phyloP scores from a whole-genome alignment of 2,329 filamentous ascomycete genomes.

The Diaporthe nobilis region DNA sequence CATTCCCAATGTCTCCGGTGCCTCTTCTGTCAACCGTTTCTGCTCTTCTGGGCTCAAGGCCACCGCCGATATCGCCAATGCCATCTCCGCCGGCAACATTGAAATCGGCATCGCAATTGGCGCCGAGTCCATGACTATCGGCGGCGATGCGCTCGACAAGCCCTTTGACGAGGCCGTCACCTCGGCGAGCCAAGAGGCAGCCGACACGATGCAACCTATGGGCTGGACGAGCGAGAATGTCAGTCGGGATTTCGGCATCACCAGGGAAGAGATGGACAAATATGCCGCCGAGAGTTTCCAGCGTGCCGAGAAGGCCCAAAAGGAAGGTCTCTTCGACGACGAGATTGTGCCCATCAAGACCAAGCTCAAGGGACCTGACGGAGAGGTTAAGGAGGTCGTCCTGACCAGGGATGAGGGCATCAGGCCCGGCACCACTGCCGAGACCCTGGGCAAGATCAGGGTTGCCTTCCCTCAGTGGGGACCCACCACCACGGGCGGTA shows the following conservation, averaged over 20 bases:
- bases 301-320: constrained; percentile 90
- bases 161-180: constrained; percentile 86
- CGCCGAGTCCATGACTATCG: constrained; percentile 87
- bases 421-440: constrained; percentile 88
- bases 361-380: constrained; percentile 86
- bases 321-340: constrained; percentile 90
- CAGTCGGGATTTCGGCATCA: constrained; percentile 88
- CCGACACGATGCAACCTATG: constrained; percentile 95
- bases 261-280: constrained; percentile 83
- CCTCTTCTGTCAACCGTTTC: constrained; percentile 92
- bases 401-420: constrained; percentile 92
- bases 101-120: constrained; percentile 90
- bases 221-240: constrained; percentile 99
- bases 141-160: constrained; percentile 77
- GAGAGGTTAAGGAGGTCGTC: constrained; percentile 82
- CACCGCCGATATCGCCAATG: constrained; percentile 92
- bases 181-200: constrained; percentile 78
- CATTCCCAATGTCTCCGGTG: constrained; percentile 90
- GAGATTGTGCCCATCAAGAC: constrained; percentile 93
- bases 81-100: constrained; percentile 85
- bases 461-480: constrained; percentile 93
- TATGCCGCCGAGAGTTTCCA: constrained; percentile 91
- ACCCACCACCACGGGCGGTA: constrained; percentile 88
- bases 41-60: constrained; percentile 97
- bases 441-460: constrained; percentile 86